phyloP scores from a whole-genome alignment of 441 rosid species.

The Arabidopsis lyrata region DNA sequence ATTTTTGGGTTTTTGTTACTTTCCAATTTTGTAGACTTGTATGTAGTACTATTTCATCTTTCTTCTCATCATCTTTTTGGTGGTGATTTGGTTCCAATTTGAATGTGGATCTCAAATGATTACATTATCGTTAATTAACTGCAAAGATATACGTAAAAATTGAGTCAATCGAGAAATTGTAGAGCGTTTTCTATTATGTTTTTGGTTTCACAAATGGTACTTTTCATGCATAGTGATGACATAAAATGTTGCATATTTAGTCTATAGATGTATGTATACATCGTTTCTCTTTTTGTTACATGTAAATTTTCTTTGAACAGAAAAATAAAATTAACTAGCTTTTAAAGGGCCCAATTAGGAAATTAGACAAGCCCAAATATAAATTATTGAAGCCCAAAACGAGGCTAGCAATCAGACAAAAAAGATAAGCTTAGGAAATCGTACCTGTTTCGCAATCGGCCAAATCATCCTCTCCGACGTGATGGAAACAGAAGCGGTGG shows the following conservation, averaged over 20 bases:
- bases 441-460: not conserved
- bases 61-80: not conserved
- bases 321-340: not conserved
- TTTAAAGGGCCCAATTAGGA: not conserved
- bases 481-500: conserved; percentile 73
- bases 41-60: not conserved
- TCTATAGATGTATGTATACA: too few relatives aligned
- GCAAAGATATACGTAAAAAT: not conserved
- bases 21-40: not conserved
- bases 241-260: not conserved
- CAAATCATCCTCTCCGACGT: conserved; percentile 32
- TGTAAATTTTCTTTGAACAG: too few relatives aligned
- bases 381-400: conserved; percentile 12
- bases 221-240: too few relatives aligned
- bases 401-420: not conserved
- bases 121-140: not conserved
- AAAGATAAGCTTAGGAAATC: conserved; percentile 29
- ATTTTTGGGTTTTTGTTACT: not conserved
- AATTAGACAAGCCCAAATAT: not conserved
- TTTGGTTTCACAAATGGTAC: not conserved
- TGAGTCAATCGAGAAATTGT: not conserved
- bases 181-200: not conserved
- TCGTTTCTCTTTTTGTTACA: too few relatives aligned
- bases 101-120: not conserved
- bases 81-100: not conserved